These are phyloP conservation scores for Starmera stellimalicola DNA, from an alignment of 1,139 yeast species.

Conservation along the genomic window DNA sequence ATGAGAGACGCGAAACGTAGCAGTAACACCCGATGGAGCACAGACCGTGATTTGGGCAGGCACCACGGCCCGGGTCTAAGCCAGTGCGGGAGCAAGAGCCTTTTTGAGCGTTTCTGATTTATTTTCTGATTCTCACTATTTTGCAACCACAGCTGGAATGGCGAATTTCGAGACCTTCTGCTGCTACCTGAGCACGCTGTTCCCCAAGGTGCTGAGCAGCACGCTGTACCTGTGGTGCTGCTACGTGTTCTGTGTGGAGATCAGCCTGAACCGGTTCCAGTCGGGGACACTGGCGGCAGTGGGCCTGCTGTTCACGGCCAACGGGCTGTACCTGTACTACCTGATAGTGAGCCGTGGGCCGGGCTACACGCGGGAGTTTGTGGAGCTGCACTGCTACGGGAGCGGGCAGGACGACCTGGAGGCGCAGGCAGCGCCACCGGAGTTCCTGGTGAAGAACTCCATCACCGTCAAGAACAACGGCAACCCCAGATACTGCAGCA, in stretches of 20 bases:
- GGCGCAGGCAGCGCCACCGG: conserved; percentile 30
- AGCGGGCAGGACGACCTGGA: conserved; percentile 20
- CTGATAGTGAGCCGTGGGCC: conserved; percentile 50
- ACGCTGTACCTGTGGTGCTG: conserved; percentile 49
- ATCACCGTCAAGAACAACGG: conserved; percentile 32
- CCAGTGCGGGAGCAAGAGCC: too few relatives aligned
- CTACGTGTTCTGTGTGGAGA: conserved; percentile 29
- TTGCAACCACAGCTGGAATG: not conserved
- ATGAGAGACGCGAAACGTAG: too few relatives aligned
- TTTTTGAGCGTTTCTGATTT: too few relatives aligned
- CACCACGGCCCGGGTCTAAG: too few relatives aligned
- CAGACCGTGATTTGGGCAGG: too few relatives aligned
- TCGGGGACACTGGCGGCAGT: conserved; percentile 14
- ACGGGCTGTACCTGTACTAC: conserved; percentile 38
- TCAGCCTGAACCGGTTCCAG: conserved; percentile 17
- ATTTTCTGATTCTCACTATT: too few relatives aligned
- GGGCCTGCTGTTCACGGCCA: conserved; percentile 11
- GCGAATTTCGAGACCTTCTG: conserved; percentile 24
- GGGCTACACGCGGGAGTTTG: conserved; percentile 50
- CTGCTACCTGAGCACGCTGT: conserved; percentile 38
- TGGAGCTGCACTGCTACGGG: conserved; percentile 27
- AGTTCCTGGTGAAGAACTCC: conserved; percentile 23
- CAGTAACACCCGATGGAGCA: too few relatives aligned
- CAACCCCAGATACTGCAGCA: conserved; percentile 51
- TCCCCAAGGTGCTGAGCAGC: conserved; percentile 53